Conservation (phyloP, 306 rosid species). For the Crotalaria pallida region DNA sequence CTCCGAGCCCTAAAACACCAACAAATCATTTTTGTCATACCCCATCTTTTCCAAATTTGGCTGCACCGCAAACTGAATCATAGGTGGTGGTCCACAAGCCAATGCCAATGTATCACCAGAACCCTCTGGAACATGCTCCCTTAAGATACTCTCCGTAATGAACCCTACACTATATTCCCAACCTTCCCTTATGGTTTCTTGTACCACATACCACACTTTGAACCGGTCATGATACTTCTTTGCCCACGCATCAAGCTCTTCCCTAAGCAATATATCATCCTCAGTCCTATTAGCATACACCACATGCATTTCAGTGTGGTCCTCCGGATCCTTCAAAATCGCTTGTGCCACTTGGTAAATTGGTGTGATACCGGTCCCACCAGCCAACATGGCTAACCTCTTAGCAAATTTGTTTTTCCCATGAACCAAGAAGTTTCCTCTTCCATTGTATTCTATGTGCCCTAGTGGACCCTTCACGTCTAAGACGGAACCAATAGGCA, state of each 20-base stretch:
- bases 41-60: constrained; percentile 71
- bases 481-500: constrained; percentile 37
- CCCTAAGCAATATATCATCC: constrained; percentile 67
- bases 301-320: constrained; percentile 65
- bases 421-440: constrained; percentile 53
- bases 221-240: constrained; percentile 35
- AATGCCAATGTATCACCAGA: constrained; percentile 51
- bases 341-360: constrained; percentile 74
- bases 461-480: constrained; percentile 84
- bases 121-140: constrained; percentile 60
- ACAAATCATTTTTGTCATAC: constrained; percentile 48
- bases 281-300: constrained; percentile 73
- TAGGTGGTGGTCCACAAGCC: constrained; percentile 74
- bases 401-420: constrained; percentile 52
- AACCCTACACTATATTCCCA: constrained; percentile 71
- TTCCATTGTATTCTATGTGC: constrained; percentile 66
- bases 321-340: constrained; percentile 62
- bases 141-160: constrained; percentile 50
- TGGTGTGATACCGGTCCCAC: constrained; percentile 92
- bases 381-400: constrained; percentile 66
- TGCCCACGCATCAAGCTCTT: constrained; percentile 71
- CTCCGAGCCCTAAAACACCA: constrained; percentile 41
- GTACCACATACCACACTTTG: constrained; percentile 76
- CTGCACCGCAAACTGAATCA: constrained; percentile 72
- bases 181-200: constrained; percentile 39